Conservation (phyloP, 345 rosid species). For the Lenwebbia sp. region DNA sequence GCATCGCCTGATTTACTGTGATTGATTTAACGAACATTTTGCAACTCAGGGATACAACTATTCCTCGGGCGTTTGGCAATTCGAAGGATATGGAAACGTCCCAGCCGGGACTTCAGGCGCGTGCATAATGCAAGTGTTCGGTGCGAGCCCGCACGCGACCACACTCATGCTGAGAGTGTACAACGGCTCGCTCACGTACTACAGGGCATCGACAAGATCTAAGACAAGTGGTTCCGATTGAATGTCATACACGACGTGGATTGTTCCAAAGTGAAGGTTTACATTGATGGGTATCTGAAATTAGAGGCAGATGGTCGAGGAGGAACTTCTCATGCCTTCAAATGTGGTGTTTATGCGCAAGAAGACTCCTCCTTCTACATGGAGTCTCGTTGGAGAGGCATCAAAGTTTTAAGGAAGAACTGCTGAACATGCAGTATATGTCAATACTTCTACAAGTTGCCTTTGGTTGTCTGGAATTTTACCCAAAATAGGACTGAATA, state of each 20-base stretch:
- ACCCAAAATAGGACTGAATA: no score
- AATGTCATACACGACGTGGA: constrained; percentile 28
- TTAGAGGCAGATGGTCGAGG: constrained; percentile 11
- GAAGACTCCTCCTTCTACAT: constrained; percentile 8
- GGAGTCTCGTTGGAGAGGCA: constrained; percentile 32
- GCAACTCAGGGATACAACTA: constrained; percentile 12
- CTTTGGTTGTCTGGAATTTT: no score
- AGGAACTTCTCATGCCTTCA: constrained; percentile 17
- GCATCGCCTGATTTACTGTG: not conserved
- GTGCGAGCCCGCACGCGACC: constrained; percentile 11
- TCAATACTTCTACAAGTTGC: not conserved
- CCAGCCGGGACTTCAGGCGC: constrained; percentile 20
- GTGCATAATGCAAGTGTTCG: constrained; percentile 26
- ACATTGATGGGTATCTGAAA: constrained; percentile 11
- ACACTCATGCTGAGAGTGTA: constrained; percentile 23
- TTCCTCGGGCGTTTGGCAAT: constrained; percentile 27
- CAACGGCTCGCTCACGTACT: constrained; percentile 18
- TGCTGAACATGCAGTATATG: not conserved
- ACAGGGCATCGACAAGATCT: constrained; percentile 4
- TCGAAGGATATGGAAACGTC: constrained; percentile 27
- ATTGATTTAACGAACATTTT: not conserved
- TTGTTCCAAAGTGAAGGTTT: constrained; percentile 8
- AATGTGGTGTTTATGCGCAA: constrained; percentile 26
- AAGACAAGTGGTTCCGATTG: constrained; percentile 19
- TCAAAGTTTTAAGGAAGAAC: constrained; percentile 6